These are phyloP conservation scores for Diaporthe humulicola DNA, from an alignment of 2,329 filamentous ascomycete species.

Conservation along the genomic window DNA sequence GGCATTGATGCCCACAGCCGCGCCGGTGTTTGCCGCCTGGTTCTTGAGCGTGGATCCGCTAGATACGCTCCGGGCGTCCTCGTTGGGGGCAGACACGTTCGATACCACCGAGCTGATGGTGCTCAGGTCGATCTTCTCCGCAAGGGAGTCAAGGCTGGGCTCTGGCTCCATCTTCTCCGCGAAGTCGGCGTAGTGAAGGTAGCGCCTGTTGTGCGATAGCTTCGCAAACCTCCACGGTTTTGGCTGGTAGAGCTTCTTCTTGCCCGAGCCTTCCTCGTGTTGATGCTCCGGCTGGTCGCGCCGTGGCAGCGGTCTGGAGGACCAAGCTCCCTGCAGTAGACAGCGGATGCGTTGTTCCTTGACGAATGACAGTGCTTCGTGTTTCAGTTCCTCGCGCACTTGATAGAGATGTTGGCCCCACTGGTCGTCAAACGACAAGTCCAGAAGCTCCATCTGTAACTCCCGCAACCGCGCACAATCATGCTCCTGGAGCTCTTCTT, in stretches of 20 bases:
- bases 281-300: conserved; percentile 53
- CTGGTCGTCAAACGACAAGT: conserved; percentile 91
- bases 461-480: conserved; percentile 84
- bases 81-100: conserved; percentile 81
- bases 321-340: conserved; percentile 91
- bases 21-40: conserved; percentile 38
- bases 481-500: conserved; percentile 89
- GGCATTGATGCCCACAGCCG: conserved; percentile 31
- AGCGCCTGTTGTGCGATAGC: conserved; percentile 91
- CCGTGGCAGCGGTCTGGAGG: conserved; percentile 65
- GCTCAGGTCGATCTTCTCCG: conserved; percentile 87
- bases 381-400: conserved; percentile 90
- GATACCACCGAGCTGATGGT: conserved; percentile 94
- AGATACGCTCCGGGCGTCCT: conserved; percentile 60
- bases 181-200: conserved; percentile 92
- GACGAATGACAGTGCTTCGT: conserved; percentile 94
- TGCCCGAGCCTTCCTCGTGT: conserved; percentile 57
- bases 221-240: conserved; percentile 85
- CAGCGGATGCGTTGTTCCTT: conserved; percentile 96
- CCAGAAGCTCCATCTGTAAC: conserved; percentile 92
- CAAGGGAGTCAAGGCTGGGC: conserved; percentile 79
- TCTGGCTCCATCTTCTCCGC: conserved; percentile 72
- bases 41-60: conserved; percentile 59
- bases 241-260: conserved; percentile 58
- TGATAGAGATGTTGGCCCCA: conserved; percentile 93